These are phyloP conservation scores for Phytophthora pseudosyringae DNA, from an alignment of 352 stramenopile species.

Conservation along the genomic window DNA sequence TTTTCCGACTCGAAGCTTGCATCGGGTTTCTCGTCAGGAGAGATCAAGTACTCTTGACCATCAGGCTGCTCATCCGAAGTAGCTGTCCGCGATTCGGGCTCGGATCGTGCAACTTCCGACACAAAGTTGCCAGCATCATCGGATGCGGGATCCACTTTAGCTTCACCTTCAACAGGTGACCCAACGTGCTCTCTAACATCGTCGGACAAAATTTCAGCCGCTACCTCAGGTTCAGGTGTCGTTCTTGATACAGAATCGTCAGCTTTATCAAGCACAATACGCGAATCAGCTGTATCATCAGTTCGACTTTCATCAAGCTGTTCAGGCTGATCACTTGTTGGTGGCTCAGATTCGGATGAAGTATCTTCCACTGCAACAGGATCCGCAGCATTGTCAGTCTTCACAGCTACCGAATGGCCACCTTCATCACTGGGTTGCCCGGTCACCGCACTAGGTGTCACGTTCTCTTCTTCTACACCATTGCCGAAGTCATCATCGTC, in stretches of 20 bases:
- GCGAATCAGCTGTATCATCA: neutral
- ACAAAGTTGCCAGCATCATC: neutral
- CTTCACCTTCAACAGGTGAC: neutral
- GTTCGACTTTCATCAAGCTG: slow-evolving; percentile 6
- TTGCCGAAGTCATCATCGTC: slow-evolving; percentile 37
- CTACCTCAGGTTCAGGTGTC: neutral
- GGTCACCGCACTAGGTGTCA: neutral
- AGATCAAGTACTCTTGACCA: neutral
- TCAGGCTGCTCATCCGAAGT: neutral
- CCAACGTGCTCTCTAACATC: slow-evolving; percentile 3
- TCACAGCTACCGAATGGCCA: neutral
- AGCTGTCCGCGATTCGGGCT: slow-evolving; percentile 3
- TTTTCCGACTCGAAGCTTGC: neutral
- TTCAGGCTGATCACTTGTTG: neutral
- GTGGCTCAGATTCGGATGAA: slow-evolving; percentile 1
- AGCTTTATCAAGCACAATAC: slow-evolving; percentile 2
- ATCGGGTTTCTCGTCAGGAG: slow-evolving; percentile 5
- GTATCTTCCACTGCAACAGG: neutral
- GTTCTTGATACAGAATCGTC: neutral
- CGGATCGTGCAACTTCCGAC: neutral
- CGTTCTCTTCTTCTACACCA: slow-evolving; percentile 6
- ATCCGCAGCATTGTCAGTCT: neutral
- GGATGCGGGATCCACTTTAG: neutral
- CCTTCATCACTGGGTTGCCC: slow-evolving; percentile 1
- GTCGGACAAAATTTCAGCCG: neutral